Percentiles rank a stretch among this genome's conserved stretches.
phyloP scores from a whole-genome alignment of 2,329 filamentous ascomycete species.

The Talaromyces pinophilus region DNA sequence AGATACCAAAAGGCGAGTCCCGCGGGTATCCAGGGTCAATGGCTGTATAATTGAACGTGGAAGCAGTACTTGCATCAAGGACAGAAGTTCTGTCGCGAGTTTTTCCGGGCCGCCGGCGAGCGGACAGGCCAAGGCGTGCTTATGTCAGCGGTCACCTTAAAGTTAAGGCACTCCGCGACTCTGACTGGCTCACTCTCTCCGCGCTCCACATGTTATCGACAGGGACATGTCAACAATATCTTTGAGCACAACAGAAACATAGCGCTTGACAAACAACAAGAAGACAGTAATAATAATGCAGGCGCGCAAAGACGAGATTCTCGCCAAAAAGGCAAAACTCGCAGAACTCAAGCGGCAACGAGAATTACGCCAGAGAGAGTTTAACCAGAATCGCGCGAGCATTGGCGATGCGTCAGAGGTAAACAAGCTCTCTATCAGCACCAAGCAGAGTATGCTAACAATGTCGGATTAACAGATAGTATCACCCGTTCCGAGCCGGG shows the following conservation, averaged over 20 bases:
- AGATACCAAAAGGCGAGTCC: slow-evolving; percentile 32
- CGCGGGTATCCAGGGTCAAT: slow-evolving; percentile 41
- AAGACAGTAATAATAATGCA: slow-evolving; percentile 44
- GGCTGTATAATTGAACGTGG: slow-evolving; percentile 29
- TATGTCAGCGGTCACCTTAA: slow-evolving; percentile 38
- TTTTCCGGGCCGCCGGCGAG: slow-evolving; percentile 42
- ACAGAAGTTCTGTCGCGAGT: slow-evolving; percentile 46
- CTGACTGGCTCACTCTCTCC: slow-evolving; percentile 3
- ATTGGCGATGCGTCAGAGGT: slow-evolving; percentile 72
- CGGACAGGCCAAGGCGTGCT: slow-evolving; percentile 28
- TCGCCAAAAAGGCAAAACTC: slow-evolving; percentile 95
- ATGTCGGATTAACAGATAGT: slow-evolving; percentile 53
- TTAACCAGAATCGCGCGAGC: slow-evolving; percentile 68
- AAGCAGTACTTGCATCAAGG: slow-evolving; percentile 18
- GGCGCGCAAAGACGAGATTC: slow-evolving; percentile 89
- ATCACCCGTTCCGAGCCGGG: slow-evolving; percentile 69
- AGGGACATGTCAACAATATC: slow-evolving; percentile 6
- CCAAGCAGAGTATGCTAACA: neutral
- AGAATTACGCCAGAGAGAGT: slow-evolving; percentile 77
- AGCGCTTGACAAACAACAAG: neutral
- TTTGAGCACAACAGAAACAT: neutral
- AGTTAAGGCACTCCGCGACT: slow-evolving; percentile 22
- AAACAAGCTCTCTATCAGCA: slow-evolving; percentile 34
- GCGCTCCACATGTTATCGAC: slow-evolving; percentile 12
- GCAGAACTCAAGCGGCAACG: slow-evolving; percentile 93